Evolutionary conservation across 345 rosid species (phyloP).

Genomic region (Syzygium aromaticum): DNA sequence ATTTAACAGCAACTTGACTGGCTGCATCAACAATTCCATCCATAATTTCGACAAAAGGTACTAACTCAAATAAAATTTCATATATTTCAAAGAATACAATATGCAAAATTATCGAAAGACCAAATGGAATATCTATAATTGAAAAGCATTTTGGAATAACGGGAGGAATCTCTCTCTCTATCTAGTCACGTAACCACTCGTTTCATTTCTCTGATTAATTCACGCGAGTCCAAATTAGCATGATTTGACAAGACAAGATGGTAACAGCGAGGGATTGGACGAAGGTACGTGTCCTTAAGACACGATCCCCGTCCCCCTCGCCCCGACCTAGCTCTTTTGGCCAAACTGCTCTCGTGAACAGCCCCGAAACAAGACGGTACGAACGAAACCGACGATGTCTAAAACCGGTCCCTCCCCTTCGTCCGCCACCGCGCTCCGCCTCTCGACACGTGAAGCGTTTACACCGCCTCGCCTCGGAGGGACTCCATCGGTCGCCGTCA

Average conservation of each 20-base stretch:
- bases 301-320: neutral
- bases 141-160: neutral
- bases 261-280: neutral
- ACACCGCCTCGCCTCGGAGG: neutral
- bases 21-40: neutral
- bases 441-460: neutral
- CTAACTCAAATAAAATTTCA: neutral
- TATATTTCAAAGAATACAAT: neutral
- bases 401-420: neutral
- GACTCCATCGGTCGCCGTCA: neutral
- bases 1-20: neutral
- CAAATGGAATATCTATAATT: neutral
- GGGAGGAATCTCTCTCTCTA: neutral
- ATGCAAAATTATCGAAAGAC: neutral
- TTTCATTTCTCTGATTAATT: too few species aligned
- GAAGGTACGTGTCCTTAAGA: neutral
- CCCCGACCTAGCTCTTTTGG: neutral
- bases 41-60: neutral
- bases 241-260: neutral
- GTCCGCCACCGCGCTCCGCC: neutral
- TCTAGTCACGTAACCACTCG: too few species aligned
- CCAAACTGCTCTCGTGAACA: neutral
- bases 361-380: neutral
- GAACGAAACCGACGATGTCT: neutral
- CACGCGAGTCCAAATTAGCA: neutral